A percentile compares a stretch with the other conserved stretches of the same genome.
Evolutionary conservation across 2,329 filamentous ascomycete genomes (phyloP).

Genomic region (Penicillium sp.): DNA sequence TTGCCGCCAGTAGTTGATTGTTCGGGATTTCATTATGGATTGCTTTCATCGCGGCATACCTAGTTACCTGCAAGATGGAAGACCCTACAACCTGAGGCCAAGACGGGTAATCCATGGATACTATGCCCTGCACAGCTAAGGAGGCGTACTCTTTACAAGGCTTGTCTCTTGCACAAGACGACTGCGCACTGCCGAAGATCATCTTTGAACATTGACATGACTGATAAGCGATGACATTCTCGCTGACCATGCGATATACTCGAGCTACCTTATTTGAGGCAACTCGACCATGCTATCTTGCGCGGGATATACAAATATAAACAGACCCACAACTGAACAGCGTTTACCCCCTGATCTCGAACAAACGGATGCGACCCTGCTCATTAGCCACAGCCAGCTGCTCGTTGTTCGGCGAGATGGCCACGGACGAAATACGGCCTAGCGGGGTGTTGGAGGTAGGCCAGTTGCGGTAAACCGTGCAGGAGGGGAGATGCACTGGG

Average conservation of each 20-base stretch:
- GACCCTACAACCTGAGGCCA: too few relatives aligned
- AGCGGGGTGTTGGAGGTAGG: slow-evolving; percentile 87
- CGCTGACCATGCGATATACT: background rate
- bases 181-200: too few relatives aligned
- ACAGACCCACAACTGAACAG: background rate
- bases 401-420: slow-evolving; percentile 66
- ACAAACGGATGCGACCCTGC: slow-evolving; percentile 80
- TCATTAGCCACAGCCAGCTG: slow-evolving; percentile 87
- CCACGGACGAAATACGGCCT: slow-evolving; percentile 75
- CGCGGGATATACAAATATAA: slow-evolving; percentile 1
- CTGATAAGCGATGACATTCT: background rate
- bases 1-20: too few relatives aligned
- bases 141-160: too few relatives aligned
- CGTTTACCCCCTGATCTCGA: slow-evolving; percentile 74
- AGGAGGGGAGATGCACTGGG: slow-evolving; percentile 80
- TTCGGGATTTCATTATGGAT: too few relatives aligned
- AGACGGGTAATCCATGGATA: too few relatives aligned
- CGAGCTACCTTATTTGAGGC: background rate
- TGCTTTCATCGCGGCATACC: too few relatives aligned
- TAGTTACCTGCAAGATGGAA: too few relatives aligned
- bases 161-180: too few relatives aligned
- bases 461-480: slow-evolving; percentile 96
- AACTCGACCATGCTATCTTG: slow-evolving; percentile 1
- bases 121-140: too few relatives aligned
- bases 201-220: too few relatives aligned